Evolutionary conservation across 495 filamentous ascomycete genomes (phyloP), one percentile per base, ranked within the genome.

Genomic region (Xylaria nigripes): DNA sequence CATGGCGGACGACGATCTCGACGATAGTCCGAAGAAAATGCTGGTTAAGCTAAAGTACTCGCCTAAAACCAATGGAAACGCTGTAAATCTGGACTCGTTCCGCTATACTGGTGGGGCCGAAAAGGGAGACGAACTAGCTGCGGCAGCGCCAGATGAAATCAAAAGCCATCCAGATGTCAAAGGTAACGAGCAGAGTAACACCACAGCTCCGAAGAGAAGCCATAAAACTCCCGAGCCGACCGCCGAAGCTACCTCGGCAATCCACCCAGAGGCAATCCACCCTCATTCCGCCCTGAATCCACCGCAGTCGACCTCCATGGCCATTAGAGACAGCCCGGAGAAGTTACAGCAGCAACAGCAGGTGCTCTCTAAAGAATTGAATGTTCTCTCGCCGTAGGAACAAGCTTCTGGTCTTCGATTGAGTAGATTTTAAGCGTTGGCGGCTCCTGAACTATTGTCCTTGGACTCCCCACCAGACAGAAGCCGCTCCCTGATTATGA

Each of bases 121-220:
- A 6, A 18, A 59, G 21, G 52, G 48, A 27, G 42, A 27, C 19
- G 32, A 18, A 7, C 13, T 43, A 36, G 48, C 57, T 22, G 51
- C 53, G 1, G 38, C 55, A 43, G 32, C 32, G 1, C 19, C 32
- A 12, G 29, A 44, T 58, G 58, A 84, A 79, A 78, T 86, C 58
- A 84, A 85, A 81, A 81, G 83, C 29, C 81, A 87, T 64, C 75
- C 88, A 59, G 86, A 84, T 51, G 71, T 75, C 47, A 86, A 90
- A 74, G 78, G 82, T 73, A 87, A 86, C 68, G 85, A 87, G 32
- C 79, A 83, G 68, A 89, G 87, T 73, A 73, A 89, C 65, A 73
- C 71, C 67, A 79, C 78, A 60, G 75, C 77, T 61, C 84, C 85
- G 69, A 54, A 51, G 30, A 61, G 55, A 32, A 15, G 13, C 16